These are phyloP conservation scores for Claviceps digitariae DNA, from an alignment of 2,329 filamentous ascomycete species.

Conservation along the genomic window DNA sequence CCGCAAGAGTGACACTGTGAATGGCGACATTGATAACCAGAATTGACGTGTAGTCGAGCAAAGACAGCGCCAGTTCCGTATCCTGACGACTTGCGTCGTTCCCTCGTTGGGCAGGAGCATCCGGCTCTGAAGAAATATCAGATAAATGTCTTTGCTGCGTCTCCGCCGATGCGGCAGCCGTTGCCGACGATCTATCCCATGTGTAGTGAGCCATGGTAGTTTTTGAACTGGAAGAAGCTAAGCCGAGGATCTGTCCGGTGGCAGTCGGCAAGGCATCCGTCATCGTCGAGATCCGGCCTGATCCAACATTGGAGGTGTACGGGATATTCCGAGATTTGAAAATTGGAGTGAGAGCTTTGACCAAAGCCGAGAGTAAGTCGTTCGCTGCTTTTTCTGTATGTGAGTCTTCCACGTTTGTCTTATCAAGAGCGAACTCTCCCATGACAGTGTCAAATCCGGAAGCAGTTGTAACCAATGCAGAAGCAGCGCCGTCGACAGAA, in stretches of 20 bases:
- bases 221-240: not conserved
- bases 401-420: not conserved
- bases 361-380: slow-evolving; percentile 8
- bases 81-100: not conserved
- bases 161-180: not conserved
- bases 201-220: not conserved
- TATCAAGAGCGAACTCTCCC: not conserved
- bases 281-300: not conserved
- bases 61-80: slow-evolving; percentile 3
- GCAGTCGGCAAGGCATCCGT: not conserved
- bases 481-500: not conserved
- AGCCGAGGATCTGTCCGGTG: not conserved
- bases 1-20: slow-evolving; percentile 9
- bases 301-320: not conserved
- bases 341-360: slow-evolving; percentile 6
- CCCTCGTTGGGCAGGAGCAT: not conserved
- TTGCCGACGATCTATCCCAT: not conserved
- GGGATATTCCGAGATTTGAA: not conserved
- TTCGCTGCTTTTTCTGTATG: not conserved
- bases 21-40: slow-evolving; percentile 9
- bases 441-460: not conserved
- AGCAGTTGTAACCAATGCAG: not conserved
- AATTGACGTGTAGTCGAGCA: slow-evolving; percentile 9
- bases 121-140: not conserved
- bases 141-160: not conserved